Evolutionary conservation across 2,329 filamentous ascomycete genomes (phyloP).

Genomic region (Cylindrodendrum hubeiense): DNA sequence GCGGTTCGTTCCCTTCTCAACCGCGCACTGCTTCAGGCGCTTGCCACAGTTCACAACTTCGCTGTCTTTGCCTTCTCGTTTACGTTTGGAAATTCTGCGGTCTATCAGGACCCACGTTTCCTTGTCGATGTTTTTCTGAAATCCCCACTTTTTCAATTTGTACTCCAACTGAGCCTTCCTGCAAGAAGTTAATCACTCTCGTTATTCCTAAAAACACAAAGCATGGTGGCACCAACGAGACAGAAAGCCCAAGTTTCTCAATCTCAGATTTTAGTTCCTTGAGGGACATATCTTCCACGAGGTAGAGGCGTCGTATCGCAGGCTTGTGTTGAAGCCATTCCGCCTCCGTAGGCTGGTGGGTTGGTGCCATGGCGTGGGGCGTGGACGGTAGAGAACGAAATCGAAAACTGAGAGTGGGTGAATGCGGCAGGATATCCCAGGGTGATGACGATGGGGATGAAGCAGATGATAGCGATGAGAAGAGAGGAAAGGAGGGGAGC

Average conservation of each 20-base stretch:
- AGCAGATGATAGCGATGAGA: too few relatives aligned
- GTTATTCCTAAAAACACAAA: too few relatives aligned
- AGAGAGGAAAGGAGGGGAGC: too few relatives aligned
- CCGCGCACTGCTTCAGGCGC: conserved; percentile 1
- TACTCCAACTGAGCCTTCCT: conserved; percentile 7
- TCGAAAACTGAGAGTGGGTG: too few relatives aligned
- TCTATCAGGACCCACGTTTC: neutral
- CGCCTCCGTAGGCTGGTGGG: neutral
- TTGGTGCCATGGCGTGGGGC: neutral
- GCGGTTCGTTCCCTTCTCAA: conserved; percentile 3
- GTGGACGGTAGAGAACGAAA: neutral
- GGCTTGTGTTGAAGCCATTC: conserved; percentile 14
- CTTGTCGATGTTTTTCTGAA: conserved; percentile 2
- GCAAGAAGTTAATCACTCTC: neutral
- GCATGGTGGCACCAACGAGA: neutral
- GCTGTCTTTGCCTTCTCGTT: conserved; percentile 1
- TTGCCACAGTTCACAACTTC: conserved; percentile 12
- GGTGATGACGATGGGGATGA: too few relatives aligned
- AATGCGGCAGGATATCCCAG: too few relatives aligned
- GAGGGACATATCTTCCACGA: neutral
- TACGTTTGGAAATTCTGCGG: conserved; percentile 6
- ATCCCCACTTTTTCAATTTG: conserved; percentile 4
- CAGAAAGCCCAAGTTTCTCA: neutral
- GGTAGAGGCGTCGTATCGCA: neutral
- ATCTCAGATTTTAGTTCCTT: neutral